Evolutionary conservation across 352 stramenopile genomes (phyloP), one percentile per base, ranked within the genome.

Genomic region (Phytopythium delawarense): DNA sequence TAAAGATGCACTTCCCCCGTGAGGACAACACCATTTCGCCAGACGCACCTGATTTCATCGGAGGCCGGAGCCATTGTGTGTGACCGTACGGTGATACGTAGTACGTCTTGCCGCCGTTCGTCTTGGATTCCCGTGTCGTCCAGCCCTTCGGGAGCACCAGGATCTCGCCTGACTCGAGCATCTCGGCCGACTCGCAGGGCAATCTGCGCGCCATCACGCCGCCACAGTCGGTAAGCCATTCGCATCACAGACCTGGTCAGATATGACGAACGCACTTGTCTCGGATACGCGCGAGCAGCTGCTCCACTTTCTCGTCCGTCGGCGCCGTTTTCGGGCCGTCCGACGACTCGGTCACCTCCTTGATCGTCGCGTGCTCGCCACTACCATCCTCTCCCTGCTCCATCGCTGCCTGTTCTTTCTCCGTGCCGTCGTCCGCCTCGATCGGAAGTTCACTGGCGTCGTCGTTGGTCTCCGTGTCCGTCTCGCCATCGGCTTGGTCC

Each of bases 91-190:
- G 87, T 20, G 80, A 92, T 30, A 96, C 86, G 60, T 87, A 96
- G 54, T 96, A 96, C n/a, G 68, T 89, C 69, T 92, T 92, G 21
- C 83, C 83, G 35, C 84, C 79, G 57, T 93, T 85, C n/a, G 84
- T 91, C 62, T 89, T 89, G 63, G 83, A 93, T 57, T 85, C 76
- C 9, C 84, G 81, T 21, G 80, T 92, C 2, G 81, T 81, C 87
- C 87, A 96, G 15, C 81, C 87, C 48, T 90, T 90, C 0, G 87
- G 87, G 12, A 96, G 69, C 13, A 79, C 82, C 6, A 90, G 13
- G 40, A 94, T 84, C 62, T 94, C 85, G 7, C 85, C 85, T 13
- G 79, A 87, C 37, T 88, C 80, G 25, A 88, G 59, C 44, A 94
- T 76, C 37, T 81, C 64, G 4, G 84, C 82, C 3, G 63, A 70